phyloP scores from a whole-genome alignment of 2,329 filamentous ascomycete species.

The Aspergillus fijiensis region DNA sequence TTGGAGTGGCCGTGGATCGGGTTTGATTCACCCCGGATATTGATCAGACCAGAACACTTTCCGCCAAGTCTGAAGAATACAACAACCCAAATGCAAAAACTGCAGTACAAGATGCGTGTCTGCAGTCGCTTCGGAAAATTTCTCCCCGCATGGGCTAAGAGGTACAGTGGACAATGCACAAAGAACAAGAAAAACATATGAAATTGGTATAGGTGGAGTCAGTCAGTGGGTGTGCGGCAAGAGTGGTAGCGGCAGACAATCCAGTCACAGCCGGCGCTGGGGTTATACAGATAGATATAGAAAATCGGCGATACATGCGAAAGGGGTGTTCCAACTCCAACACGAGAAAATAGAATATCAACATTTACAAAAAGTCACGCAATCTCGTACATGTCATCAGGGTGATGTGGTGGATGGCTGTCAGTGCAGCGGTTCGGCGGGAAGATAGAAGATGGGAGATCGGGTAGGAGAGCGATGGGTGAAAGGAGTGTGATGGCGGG shows the following conservation, averaged over 20 bases:
- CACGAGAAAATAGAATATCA: slow-evolving; percentile 29
- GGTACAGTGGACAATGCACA: background rate
- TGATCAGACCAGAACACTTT: too few species aligned
- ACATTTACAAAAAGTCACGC: slow-evolving; percentile 34
- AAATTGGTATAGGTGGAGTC: slow-evolving; percentile 8
- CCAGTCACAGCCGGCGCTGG: background rate
- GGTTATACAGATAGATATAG: background rate
- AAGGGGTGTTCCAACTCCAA: slow-evolving; percentile 26
- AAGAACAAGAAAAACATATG: slow-evolving; percentile 4
- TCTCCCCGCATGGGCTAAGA: background rate
- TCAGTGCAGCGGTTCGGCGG: slow-evolving; percentile 16
- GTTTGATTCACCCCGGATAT: too few species aligned
- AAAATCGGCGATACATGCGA: slow-evolving; percentile 24
- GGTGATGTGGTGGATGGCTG: slow-evolving; percentile 17
- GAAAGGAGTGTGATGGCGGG: background rate
- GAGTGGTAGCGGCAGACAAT: slow-evolving; percentile 4
- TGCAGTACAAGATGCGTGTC: background rate
- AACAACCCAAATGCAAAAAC: too few species aligned
- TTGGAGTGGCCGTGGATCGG: too few species aligned
- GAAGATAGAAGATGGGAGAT: background rate
- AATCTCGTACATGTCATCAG: slow-evolving; percentile 42
- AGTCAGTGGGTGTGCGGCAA: background rate
- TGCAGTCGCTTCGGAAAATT: background rate
- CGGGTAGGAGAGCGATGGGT: background rate
- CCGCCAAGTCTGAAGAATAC: too few species aligned